Evolutionary conservation across 139 green algal species (phyloP), one percentile per base, ranked within the genome.

Genomic region (Coelastrella sp.): DNA sequence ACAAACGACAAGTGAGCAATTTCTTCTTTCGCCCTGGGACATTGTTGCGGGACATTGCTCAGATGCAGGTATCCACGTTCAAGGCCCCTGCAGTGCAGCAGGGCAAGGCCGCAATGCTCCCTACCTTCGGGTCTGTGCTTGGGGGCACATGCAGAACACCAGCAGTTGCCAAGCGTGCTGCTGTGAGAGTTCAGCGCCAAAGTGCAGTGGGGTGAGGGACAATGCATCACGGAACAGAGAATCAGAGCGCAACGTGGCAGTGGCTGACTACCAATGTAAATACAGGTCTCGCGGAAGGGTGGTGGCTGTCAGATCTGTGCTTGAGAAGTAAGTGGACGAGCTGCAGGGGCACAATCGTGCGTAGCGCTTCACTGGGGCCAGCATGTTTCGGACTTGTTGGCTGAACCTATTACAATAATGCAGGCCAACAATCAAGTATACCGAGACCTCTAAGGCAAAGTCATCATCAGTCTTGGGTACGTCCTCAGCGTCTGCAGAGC

Each of bases 401-500:
- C 35, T 70, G 12, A 7, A 70, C 15, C 63, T 70, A 17, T 70
- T 6, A 70, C 73, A 49, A 49, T 9, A 22, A 70, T 76, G 68
- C 24, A 76, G 78, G 4, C 92, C 92, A 0, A 87, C 73, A 9
- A 83, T 96, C 24, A 84, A 91, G 24, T 96, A 95, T 73, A 89
- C 93, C 82, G 92, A 93, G 25, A 91, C 82, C 19, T 87, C 84
- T 0, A 86, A 90, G 20, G 89, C 90, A 15, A 93, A 92, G 79
- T 92, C 89, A 17, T 90, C 70, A 76, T 88, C 61, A 15, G 94
- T 96, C 35, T 86, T 95, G 17, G 91, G 94, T 96, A 86, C 7
- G 68, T 76, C 19, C 24, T 60, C 75, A 82, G 10, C 19, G n/a
- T 60, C 75, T 59, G 10, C 75, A 82, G 27, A 82, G 25, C 75